Base-by-base conservation (phyloP, 2,329 filamentous ascomycete species). In the Rhinocladiella similis region DNA sequence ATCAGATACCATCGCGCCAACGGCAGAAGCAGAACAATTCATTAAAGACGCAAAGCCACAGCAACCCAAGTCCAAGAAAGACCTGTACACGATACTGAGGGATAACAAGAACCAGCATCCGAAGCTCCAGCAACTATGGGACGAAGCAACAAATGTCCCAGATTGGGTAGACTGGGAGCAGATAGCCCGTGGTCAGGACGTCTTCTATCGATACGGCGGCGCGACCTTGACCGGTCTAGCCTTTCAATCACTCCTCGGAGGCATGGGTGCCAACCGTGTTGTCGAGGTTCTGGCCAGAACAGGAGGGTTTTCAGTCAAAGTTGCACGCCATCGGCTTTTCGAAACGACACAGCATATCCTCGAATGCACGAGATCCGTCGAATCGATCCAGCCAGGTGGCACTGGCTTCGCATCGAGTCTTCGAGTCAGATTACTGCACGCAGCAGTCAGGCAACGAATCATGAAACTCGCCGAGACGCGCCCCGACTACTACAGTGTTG, bases 121-220 rank as follows among this genome's bases (percentile, higher is more conserved):
- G 20, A 80, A 82, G 38, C 73, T 86, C 19, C 65, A 69, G 6
- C 64, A 80, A 52, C 73, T 93, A 7, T 92, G 88, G 89, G 69
- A 72, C 0, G 78, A 91, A 66, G 77, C 88, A 54, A 86, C 84
- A 55, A 84, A 80, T 0, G 72, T 90, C 3, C 89, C 89, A 0
- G 76, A 81, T 1, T 92, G 88, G 88, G 89, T 92, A 2, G 84
- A 91, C 68, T 92, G 88, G 88, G 80, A 81, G 1, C 87, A 91
- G 67, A 86, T 93, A 54, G 77, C 80, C 57, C 78, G 89, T 65
- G 89, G 89, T 0, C 89, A 93, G 68, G 83, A 88, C 63, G 82
- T 91, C 0, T 90, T 91, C 66, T 91, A 90, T 69, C 83, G 89
- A 35, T 92, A 91, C 69, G 87, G 83, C 16, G 84, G 83, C 0